Base-by-base conservation (phyloP, 129 eudicot genomes). In the Glebionis coronaria region DNA sequence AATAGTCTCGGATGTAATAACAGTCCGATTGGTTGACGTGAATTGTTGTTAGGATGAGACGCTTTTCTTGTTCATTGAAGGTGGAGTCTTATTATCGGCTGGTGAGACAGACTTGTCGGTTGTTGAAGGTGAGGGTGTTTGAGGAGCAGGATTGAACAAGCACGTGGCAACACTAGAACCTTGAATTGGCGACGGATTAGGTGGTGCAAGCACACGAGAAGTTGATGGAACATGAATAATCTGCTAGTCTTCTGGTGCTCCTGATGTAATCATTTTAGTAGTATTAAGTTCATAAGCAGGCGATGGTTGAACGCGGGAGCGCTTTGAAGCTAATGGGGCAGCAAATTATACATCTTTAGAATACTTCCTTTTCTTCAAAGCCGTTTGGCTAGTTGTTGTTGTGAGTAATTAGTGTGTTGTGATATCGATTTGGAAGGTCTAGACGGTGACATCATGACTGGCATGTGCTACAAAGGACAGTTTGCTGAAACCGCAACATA, bases 141-240 rank as follows among this genome's bases (percentile, higher is more conserved):
- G n/a, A n/a, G n/a, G n/a, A 21, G 76, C 83, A 42, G 87, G 85
- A 18, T 80, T 85, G 67, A 92, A 92, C 73, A 92, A 67, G 72
- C 88, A 86, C 63, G 88, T 92, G 27, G 85, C 96, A 2, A 88
- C 98, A 61, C 75, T 83, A 27, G 96, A 84, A 51, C 84, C 82
- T 71, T 79, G 83, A 70, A 63, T 63, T 12, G 75, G 74, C 50
- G 85, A 76, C 1, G 27, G 27, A 18, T 56, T 80, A n/a, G n/a
- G n/a, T n/a, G 52, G 59, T 44, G 67, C 62, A n/a, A 23, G 27
- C 40, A 51, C 56, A 63, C 45, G 73, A 52, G 74, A 46, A 19
- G 68, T 61, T 52, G 87, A 70, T 42, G 72, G 70, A 55, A 19
- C 42, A 1, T 75, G 69, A 44, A 81, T 57, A n/a, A 61, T 47